phyloP scores from a whole-genome alignment of 2,329 filamentous ascomycete genomes.

The Alternaria brassicae region DNA sequence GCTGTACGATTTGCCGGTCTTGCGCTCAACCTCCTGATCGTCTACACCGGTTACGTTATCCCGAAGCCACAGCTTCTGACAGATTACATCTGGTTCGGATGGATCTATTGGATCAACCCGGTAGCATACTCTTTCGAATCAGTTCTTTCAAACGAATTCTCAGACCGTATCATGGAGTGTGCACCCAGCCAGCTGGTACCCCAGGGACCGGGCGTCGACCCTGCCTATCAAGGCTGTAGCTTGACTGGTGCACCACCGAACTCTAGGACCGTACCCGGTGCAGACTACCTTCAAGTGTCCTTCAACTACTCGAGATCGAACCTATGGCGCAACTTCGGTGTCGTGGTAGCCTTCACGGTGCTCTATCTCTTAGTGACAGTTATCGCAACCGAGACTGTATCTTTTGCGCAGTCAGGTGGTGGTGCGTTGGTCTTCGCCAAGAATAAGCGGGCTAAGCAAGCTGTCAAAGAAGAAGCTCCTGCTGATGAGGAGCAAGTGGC shows the following conservation, averaged over 20 bases:
- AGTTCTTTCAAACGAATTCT: slow-evolving; percentile 71
- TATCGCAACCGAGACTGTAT: slow-evolving; percentile 71
- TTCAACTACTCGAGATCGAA: slow-evolving; percentile 66
- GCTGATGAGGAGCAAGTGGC: slow-evolving; percentile 66
- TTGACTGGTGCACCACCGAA: slow-evolving; percentile 65
- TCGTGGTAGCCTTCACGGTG: slow-evolving; percentile 76
- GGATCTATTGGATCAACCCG: slow-evolving; percentile 56
- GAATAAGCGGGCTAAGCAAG: slow-evolving; percentile 66
- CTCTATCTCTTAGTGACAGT: slow-evolving; percentile 77
- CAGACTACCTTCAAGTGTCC: slow-evolving; percentile 61
- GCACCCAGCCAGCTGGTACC: slow-evolving; percentile 66
- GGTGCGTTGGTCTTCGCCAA: slow-evolving; percentile 76
- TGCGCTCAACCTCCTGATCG: slow-evolving; percentile 66
- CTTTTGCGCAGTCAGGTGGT: slow-evolving; percentile 67
- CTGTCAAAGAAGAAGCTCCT: slow-evolving; percentile 54
- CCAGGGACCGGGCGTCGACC: slow-evolving; percentile 61
- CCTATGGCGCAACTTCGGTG: slow-evolving; percentile 77
- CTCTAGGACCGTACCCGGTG: slow-evolving; percentile 60
- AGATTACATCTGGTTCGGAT: slow-evolving; percentile 70
- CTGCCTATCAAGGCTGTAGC: slow-evolving; percentile 67
- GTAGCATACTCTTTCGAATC: slow-evolving; percentile 70
- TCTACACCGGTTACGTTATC: slow-evolving; percentile 73
- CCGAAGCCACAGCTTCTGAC: slow-evolving; percentile 66
- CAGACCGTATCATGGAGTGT: slow-evolving; percentile 64
- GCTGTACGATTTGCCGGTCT: slow-evolving; percentile 70